A percentile compares a stretch with the other conserved stretches of the same genome.
phyloP scores from a whole-genome alignment of 2,329 filamentous ascomycete species.

The Cladosporium sp. region DNA sequence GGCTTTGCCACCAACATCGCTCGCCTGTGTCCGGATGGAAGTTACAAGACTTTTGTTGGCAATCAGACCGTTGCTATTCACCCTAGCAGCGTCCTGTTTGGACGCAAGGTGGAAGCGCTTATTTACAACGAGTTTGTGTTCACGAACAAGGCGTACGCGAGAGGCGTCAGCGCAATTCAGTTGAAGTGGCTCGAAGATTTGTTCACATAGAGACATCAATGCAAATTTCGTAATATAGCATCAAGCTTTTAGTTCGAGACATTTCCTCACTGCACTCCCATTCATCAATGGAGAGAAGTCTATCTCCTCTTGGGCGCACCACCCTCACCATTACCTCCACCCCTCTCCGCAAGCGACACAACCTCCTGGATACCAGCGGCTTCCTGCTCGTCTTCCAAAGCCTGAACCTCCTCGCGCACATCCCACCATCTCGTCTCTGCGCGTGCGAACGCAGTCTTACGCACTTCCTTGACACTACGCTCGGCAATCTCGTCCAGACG shows the following conservation, averaged over 20 bases:
- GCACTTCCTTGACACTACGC: slow-evolving; percentile 84
- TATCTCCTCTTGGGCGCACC: slow-evolving; percentile 22
- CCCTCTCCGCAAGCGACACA: slow-evolving; percentile 78
- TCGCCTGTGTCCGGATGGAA: slow-evolving; percentile 60
- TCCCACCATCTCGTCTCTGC: slow-evolving; percentile 99
- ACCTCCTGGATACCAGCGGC: slow-evolving; percentile 93
- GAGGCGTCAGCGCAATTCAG: slow-evolving; percentile 63
- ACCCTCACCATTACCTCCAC: slow-evolving; percentile 34
- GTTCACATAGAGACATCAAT: slow-evolving; percentile 27
- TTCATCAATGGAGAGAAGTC: background rate
- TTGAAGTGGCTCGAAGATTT: slow-evolving; percentile 63
- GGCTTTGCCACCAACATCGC: slow-evolving; percentile 65
- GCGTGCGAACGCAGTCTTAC: slow-evolving; percentile 83
- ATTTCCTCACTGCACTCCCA: background rate
- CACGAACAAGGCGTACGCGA: slow-evolving; percentile 64
- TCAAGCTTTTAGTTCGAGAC: background rate
- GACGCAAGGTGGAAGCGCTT: slow-evolving; percentile 63
- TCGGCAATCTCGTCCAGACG: slow-evolving; percentile 64
- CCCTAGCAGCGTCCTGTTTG: slow-evolving; percentile 62
- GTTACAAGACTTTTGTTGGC: slow-evolving; percentile 62
- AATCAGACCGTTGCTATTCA: slow-evolving; percentile 66
- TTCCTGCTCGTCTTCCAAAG: slow-evolving; percentile 93
- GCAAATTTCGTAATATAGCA: background rate
- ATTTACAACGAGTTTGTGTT: slow-evolving; percentile 68
- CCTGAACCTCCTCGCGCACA: slow-evolving; percentile 87